These are phyloP conservation scores for Micractinium sp. DNA, from an alignment of 139 green algal species.

Conservation along the genomic window DNA sequence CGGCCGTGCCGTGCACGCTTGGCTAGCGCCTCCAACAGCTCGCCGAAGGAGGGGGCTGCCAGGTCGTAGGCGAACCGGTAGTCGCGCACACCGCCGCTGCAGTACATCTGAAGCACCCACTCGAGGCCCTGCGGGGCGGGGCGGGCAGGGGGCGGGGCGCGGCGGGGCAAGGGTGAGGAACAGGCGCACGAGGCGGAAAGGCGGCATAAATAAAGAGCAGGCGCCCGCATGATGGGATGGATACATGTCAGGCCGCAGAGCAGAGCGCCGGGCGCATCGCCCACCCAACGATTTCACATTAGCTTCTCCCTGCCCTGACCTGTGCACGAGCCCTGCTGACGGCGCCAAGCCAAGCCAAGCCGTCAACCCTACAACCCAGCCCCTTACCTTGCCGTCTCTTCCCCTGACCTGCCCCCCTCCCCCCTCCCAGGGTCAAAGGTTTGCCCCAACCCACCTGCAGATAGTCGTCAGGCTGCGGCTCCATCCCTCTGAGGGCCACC, in stretches of 20 bases:
- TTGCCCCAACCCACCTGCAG: not conserved
- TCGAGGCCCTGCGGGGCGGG: conserved; percentile 59
- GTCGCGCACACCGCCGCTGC: conserved; percentile 60
- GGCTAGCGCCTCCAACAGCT: conserved; percentile 36
- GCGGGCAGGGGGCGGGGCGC: not conserved
- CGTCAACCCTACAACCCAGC: too few relatives aligned
- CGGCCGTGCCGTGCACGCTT: not conserved
- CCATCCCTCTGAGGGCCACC: not conserved
- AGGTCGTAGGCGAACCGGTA: conserved; percentile 69
- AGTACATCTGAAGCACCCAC: conserved; percentile 87
- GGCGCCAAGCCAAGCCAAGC: too few relatives aligned
- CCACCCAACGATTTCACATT: too few relatives aligned
- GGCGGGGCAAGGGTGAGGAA: not conserved
- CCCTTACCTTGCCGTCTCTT: too few relatives aligned
- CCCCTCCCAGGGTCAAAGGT: too few relatives aligned
- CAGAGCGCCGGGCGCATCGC: too few relatives aligned
- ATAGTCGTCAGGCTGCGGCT: conserved; percentile 14
- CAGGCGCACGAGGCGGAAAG: not conserved
- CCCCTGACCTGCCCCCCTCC: too few relatives aligned
- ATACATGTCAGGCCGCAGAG: too few relatives aligned
- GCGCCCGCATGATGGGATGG: too few relatives aligned
- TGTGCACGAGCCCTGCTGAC: too few relatives aligned
- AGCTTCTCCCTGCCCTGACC: too few relatives aligned
- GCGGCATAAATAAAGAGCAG: too few relatives aligned
- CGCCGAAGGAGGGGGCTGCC: conserved; percentile 10